Evolutionary conservation across 192 early-diverging fungal species (phyloP), one percentile per base, ranked within the genome.

Genomic region (Cetraspora pellucida): DNA sequence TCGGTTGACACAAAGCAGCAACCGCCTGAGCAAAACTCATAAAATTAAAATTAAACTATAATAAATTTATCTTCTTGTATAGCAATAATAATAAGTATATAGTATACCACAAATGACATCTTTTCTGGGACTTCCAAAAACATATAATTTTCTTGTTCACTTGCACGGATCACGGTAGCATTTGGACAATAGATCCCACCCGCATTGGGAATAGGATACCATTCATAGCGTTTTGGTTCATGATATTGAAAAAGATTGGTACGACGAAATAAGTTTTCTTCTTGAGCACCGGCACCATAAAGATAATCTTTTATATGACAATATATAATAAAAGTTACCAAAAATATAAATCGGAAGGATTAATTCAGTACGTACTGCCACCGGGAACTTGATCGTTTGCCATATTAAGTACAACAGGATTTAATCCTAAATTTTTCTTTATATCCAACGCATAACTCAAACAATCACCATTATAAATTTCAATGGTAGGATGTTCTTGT

Each of bases 101-200:
- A 23, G 74, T 76, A 25, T 79, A 81, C 83, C 79, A 85, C 63
- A 46, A 85, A 85, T 10, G 81, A 80, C 81, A 85, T 82, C 77
- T 75, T 80, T 14, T 81, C 81, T 16, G 83, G 81, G 17, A 79
- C 74, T 25, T 82, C 79, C 74, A 85, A 58, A 21, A 82, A 81
- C 21, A 66, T 73, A 43, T 82, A 75, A 2, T 77, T 74, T 19
- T 82, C 70, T 72, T 71, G 60, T 52, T 52, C 74, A 27, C 79
- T 80, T n/a, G 74, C 80, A 25, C 79, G 63, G 8, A 85, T 49
- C 10, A 85, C 83, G 17, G 80, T 61, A 74, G 82, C 78, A 50
- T 85, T 82, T 9, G 83, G 83, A 57, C 81, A 85, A 43, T 85
- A 85, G 13, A 85, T 79, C 5, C 81, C 83, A 25, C 81, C 83